Base-by-base conservation (phyloP, 805 yeast species). In the Candida chauliodis region DNA sequence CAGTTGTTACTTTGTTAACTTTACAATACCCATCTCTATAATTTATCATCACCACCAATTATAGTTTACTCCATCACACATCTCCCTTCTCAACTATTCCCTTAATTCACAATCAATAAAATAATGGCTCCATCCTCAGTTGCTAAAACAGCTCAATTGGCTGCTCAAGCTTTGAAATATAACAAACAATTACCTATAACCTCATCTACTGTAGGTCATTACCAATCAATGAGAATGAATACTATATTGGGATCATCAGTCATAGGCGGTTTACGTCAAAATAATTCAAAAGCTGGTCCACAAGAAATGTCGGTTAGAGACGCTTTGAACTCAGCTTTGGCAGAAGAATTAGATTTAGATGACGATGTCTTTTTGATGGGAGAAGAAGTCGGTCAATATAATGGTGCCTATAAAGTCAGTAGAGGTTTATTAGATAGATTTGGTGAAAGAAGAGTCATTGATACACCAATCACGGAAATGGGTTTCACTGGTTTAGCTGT, bases 381-480 rank as follows among this genome's bases (percentile, higher is more conserved):
- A 67, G 99, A 93, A 73, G 99, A 93, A 69, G 99, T 93, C 49
- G 99, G 96, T 31, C 98, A 91, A 67, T 93, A 93, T 72, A 90
- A 93, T 62, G 99, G 99, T 73, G 99, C 99, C 44, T 93, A 93
- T 75, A 93, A 93, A 74, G 84, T 93, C 48, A 84, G 98, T 48
- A 82, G 95, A 61, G 99, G 99, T 24, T 76, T 93, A 48, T 76
- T 93, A 57, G 99, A 93, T 68, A 79, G 95, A 62, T 90, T 89
- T 56, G 97, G 97, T 47, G 95, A 89, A 61, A 79, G 85, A 65
- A 81, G 97, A 70, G 83, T 90, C 43, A 76, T 90, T 45, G 97
- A 90, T 68, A 90, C 97, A 47, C 99, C 99, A 48, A 93, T 93
- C 65, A 93, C 99, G 40, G 99, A 93, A 72, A 91, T 93, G 93